phyloP scores from a whole-genome alignment of 2,329 filamentous ascomycete species.

The Herpotrichia juniperi region DNA sequence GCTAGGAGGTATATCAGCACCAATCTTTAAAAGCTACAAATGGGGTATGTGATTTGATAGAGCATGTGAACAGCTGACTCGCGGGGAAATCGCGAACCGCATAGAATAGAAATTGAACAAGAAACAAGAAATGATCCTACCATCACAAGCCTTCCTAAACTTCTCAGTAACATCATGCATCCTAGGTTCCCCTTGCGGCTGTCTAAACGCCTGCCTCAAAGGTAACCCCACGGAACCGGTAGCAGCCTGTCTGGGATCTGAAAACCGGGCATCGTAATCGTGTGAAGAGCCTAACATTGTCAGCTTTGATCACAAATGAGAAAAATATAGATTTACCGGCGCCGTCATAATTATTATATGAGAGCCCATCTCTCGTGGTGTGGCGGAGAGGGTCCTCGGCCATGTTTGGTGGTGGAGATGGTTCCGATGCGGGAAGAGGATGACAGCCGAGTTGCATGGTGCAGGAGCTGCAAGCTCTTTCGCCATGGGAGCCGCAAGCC shows the following conservation, averaged over 20 bases:
- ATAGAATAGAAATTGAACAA: slow-evolving; percentile 6
- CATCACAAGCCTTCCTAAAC: slow-evolving; percentile 59
- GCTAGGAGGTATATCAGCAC: slow-evolving; percentile 54
- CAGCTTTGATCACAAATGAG: slow-evolving; percentile 9
- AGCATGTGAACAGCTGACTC: neutral
- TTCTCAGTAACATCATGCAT: slow-evolving; percentile 62
- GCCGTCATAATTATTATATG: slow-evolving; percentile 17
- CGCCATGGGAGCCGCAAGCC: neutral
- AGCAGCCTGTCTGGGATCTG: slow-evolving; percentile 1
- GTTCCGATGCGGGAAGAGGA: slow-evolving; percentile 37
- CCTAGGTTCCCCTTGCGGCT: slow-evolving; percentile 38
- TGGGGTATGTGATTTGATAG: neutral
- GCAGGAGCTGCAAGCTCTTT: slow-evolving; percentile 6
- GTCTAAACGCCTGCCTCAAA: slow-evolving; percentile 35
- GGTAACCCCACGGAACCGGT: slow-evolving; percentile 28
- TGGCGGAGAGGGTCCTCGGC: slow-evolving; percentile 33
- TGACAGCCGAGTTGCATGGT: slow-evolving; percentile 25
- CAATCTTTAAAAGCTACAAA: too few species aligned
- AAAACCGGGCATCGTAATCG: slow-evolving; percentile 6
- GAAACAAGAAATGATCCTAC: slow-evolving; percentile 42
- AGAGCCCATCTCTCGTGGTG: slow-evolving; percentile 21
- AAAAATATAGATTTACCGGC: slow-evolving; percentile 16
- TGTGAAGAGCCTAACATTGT: slow-evolving; percentile 23
- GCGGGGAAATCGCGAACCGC: neutral
- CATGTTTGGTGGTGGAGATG: slow-evolving; percentile 42